Evolutionary conservation across 306 rosid species (phyloP), one percentile per base, ranked within the genome.

Genomic region (Carpinus viminea): DNA sequence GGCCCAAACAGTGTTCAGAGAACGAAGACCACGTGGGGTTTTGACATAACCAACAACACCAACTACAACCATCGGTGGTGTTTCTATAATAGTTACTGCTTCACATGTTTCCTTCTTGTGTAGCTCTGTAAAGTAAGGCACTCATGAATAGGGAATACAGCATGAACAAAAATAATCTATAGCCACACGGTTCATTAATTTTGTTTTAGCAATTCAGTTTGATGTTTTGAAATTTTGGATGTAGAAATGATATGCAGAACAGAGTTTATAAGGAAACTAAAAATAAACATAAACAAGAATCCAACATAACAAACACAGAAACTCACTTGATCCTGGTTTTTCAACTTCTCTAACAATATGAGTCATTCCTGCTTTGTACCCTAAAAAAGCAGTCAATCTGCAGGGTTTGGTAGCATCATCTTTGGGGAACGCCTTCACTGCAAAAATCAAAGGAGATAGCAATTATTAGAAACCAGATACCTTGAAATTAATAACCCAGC

Each of bases 21-120:
- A 76, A 59, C 95, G 93, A 8, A 92, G 89, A 8, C 97, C 97
- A 0, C 89, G 88, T 5, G 93, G 83, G 1, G 93, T 92, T 75
- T 85, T 89, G 21, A 90, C 84, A 78, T 90, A 90, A 26, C 97
- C 97, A 61, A 90, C 96, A 55, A 90, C 88, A 6, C 97, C 97
- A 76, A 93, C 87, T 24, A 93, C 79, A 34, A 93, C 82, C 81
- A 93, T 28, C 0, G 96, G 96, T 60, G 97, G 97, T 4, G 97
- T 88, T 80, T 90, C 97, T 56, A 93, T 82, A 56, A 93, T 76
- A 10, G 97, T 93, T 8, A 93, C 96, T 51, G 96, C 91, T 69
- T 93, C 97, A 79, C 97, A 93, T 1, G 97, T 90, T 79, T 92
- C 97, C 73, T 90, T 92, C 86, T 90, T 90, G 70, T 92, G 96